phyloP scores from a whole-genome alignment of 331 rosid species.

The Acacia concinna region DNA sequence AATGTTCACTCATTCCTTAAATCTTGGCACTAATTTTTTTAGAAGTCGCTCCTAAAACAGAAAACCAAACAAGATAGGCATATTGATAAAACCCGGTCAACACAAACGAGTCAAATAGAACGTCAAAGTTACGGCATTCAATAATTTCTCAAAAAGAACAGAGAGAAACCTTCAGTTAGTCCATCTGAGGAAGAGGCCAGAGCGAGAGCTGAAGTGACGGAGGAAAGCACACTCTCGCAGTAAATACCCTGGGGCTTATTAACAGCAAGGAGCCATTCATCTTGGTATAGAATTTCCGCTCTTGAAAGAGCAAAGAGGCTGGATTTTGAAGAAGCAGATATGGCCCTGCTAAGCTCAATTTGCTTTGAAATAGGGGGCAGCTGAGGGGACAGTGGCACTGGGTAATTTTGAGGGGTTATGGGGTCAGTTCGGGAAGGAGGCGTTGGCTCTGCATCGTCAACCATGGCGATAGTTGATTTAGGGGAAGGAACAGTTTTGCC shows the following conservation, averaged over 20 bases:
- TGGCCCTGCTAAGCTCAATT: constrained; percentile 70
- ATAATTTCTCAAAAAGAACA: neutral
- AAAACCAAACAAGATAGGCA: neutral
- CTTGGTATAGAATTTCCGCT: constrained; percentile 54
- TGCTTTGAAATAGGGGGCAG: constrained; percentile 70
- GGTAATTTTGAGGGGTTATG: constrained; percentile 40
- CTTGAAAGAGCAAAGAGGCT: constrained; percentile 47
- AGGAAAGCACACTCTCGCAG: constrained; percentile 71
- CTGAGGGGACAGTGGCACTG: constrained; percentile 70
- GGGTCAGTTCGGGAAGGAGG: constrained; percentile 41
- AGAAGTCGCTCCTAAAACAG: neutral
- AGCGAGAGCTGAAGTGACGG: constrained; percentile 43
- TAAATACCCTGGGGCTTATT: constrained; percentile 83
- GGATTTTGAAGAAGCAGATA: constrained; percentile 70
- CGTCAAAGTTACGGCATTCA: neutral
- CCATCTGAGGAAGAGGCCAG: constrained; percentile 34
- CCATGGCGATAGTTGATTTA: constrained; percentile 45
- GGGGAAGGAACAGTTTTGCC: constrained; percentile 24
- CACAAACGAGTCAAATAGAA: neutral
- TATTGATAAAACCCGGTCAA: neutral
- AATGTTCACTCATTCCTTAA: neutral
- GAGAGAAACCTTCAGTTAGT: constrained; percentile 20
- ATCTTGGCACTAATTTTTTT: neutral
- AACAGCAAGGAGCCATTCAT: constrained; percentile 66
- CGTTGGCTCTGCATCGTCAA: constrained; percentile 27